Evolutionary conservation across 345 rosid species (phyloP).

Genomic region (Atalantia buxifolia): DNA sequence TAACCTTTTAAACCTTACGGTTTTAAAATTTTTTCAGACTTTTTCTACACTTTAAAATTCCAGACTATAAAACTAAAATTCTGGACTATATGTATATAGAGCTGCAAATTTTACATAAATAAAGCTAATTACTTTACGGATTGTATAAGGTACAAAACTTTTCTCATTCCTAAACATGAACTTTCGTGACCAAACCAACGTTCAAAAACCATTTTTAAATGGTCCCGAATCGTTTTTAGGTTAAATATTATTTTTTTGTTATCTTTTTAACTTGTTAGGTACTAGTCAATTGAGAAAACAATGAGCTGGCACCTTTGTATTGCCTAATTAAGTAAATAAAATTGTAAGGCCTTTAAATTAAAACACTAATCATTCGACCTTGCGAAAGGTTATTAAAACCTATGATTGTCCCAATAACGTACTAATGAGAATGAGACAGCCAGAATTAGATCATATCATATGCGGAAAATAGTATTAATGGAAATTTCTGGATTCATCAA

Average conservation of each 20-base stretch:
- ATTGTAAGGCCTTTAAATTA: not conserved
- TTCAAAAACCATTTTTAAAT: not conserved
- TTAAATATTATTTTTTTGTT: no score
- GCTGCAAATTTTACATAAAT: not conserved
- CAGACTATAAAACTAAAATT: no score
- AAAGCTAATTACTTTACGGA: no score
- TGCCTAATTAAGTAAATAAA: not conserved
- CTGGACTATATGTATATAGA: no score
- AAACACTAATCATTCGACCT: not conserved
- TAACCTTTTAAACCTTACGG: accelerated
- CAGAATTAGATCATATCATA: not conserved
- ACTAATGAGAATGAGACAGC: not conserved
- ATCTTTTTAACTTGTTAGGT: not conserved
- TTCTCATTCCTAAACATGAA: not conserved
- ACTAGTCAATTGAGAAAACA: not conserved
- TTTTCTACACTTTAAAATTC: no score
- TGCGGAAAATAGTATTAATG: not conserved
- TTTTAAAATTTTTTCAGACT: no score
- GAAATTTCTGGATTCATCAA: not conserved
- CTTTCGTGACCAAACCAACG: not conserved
- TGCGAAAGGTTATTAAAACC: not conserved
- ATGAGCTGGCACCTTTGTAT: not conserved
- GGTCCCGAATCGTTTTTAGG: not conserved
- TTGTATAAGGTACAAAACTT: not conserved
- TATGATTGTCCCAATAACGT: not conserved